Conservation (phyloP, 2,329 filamentous ascomycete genomes). For the Neonectria ditissima region DNA sequence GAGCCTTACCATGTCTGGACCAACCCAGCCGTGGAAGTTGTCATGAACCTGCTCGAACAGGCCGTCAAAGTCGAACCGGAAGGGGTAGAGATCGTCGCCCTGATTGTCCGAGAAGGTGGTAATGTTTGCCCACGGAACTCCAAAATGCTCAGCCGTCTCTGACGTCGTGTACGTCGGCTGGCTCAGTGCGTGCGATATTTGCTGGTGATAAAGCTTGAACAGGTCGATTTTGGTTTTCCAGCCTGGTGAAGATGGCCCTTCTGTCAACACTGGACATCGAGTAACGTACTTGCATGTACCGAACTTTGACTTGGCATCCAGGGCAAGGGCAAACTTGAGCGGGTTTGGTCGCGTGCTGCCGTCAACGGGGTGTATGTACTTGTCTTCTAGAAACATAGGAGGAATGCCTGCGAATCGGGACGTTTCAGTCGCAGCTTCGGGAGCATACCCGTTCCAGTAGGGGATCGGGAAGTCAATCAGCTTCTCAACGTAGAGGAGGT, state of each 20-base stretch:
- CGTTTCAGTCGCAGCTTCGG: neutral
- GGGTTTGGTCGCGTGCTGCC: conserved; percentile 9
- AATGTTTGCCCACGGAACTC: conserved; percentile 18
- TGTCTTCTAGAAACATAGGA: conserved; percentile 16
- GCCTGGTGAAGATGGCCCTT: neutral
- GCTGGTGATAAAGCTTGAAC: conserved; percentile 18
- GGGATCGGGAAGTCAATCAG: conserved; percentile 20
- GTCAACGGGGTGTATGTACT: conserved; percentile 11
- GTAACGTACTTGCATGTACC: conserved; percentile 12
- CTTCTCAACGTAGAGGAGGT: conserved; percentile 22
- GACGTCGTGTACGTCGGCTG: conserved; percentile 12
- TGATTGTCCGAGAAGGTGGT: neutral
- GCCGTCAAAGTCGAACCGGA: conserved; percentile 23
- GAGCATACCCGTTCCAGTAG: conserved; percentile 24
- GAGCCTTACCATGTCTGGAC: conserved; percentile 20
- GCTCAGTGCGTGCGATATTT: conserved; percentile 15
- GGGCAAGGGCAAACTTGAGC: conserved; percentile 18
- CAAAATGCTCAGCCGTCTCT: neutral
- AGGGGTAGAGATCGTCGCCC: conserved; percentile 9
- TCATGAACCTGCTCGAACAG: conserved; percentile 26
- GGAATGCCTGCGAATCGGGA: conserved; percentile 18
- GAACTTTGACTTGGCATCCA: conserved; percentile 5
- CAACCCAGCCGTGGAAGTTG: conserved; percentile 26
- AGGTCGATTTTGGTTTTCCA: conserved; percentile 18
- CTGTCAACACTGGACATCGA: conserved; percentile 1